phyloP scores from a whole-genome alignment of 2,329 filamentous ascomycete species.

The Beauveria sp. region DNA sequence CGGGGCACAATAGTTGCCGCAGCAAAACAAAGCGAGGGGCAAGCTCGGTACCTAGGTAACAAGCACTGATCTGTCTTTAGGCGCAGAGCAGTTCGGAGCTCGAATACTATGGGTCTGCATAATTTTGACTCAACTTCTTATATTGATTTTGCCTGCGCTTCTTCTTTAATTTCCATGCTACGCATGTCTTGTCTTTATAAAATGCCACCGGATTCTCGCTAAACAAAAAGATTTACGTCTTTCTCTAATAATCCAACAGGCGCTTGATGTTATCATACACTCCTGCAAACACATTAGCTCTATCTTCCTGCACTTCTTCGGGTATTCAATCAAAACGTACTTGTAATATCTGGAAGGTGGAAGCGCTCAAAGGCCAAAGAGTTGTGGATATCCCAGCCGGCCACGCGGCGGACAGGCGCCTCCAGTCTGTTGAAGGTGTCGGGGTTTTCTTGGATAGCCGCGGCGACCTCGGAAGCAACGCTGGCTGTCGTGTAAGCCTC shows the following conservation, averaged over 20 bases:
- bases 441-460: constrained; percentile 72
- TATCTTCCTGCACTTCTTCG: not conserved
- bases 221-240: not conserved
- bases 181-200: not conserved
- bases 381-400: constrained; percentile 83
- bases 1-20: not conserved
- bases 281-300: constrained; percentile 34
- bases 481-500: constrained; percentile 89
- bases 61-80: not conserved
- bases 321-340: constrained; percentile 44
- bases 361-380: constrained; percentile 74
- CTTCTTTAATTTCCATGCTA: not conserved
- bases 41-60: not conserved
- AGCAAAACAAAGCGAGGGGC: constrained; percentile 1
- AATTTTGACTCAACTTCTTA: not conserved
- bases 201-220: not conserved
- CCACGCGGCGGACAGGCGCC: constrained; percentile 76
- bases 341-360: constrained; percentile 75
- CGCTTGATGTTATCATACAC: constrained; percentile 65
- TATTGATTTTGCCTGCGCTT: constrained; percentile 1
- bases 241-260: constrained; percentile 52
- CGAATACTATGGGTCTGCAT: not conserved
- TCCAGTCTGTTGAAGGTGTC: constrained; percentile 75
- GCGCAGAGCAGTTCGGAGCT: not conserved
- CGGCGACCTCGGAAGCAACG: constrained; percentile 81